Evolutionary conservation across 371 early-diverging fungal species (phyloP).

Genomic region (Entomophthora muscae): DNA sequence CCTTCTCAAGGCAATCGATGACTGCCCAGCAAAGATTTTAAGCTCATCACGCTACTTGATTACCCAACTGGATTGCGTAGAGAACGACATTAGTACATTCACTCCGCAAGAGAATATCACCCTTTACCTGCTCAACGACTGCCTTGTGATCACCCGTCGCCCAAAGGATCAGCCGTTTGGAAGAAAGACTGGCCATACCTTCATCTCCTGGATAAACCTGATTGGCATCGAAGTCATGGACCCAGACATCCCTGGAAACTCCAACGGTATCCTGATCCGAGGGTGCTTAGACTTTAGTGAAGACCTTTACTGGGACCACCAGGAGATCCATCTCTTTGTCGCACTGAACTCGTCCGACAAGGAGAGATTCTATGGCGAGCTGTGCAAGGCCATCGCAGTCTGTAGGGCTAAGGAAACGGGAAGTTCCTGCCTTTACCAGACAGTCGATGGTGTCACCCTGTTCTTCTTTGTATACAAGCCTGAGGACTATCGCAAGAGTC

Average conservation of each 20-base stretch:
- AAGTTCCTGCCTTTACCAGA: slow-evolving; percentile 1
- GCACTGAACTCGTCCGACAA: background rate
- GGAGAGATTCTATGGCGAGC: slow-evolving; percentile 4
- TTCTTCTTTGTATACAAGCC: background rate
- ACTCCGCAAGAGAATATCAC: background rate
- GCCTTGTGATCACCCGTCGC: background rate
- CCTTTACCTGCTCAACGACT: slow-evolving; percentile 6
- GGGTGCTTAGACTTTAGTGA: slow-evolving; percentile 5
- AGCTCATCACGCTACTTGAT: slow-evolving; percentile 5
- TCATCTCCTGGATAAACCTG: slow-evolving; percentile 8
- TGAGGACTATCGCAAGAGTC: background rate
- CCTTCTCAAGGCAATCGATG: background rate
- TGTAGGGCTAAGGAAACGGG: slow-evolving; percentile 3
- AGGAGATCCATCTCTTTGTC: slow-evolving; percentile 4
- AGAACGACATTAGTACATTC: slow-evolving; percentile 1
- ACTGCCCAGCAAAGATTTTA: slow-evolving; percentile 7
- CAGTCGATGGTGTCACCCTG: background rate
- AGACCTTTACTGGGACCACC: slow-evolving; percentile 9
- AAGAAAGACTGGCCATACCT: slow-evolving; percentile 2
- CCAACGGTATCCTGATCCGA: background rate
- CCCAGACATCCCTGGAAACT: background rate
- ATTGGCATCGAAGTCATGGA: slow-evolving; percentile 6
- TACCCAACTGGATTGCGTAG: slow-evolving; percentile 7
- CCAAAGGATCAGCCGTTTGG: background rate
- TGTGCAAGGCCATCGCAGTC: background rate